phyloP scores from a whole-genome alignment of 148 eudicot species.

The Selenicereus undatus region DNA sequence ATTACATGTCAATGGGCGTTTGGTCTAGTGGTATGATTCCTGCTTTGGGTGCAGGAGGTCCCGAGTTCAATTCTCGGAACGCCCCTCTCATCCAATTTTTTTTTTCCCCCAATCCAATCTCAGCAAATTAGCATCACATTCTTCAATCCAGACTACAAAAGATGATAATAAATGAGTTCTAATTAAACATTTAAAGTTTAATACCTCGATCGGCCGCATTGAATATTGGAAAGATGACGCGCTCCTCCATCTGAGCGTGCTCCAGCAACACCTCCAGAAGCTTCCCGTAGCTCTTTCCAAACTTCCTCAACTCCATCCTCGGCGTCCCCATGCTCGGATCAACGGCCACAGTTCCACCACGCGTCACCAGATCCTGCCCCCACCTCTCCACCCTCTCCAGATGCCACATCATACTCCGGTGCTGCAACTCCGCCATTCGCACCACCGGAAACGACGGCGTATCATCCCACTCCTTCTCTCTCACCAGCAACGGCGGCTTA shows the following conservation, averaged over 20 bases:
- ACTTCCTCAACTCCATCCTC: conserved; percentile 81
- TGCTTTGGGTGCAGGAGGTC: conserved; percentile 10
- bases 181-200: neutral
- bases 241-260: conserved; percentile 96
- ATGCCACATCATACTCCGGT: conserved; percentile 75
- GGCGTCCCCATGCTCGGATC: conserved; percentile 74
- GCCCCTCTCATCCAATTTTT: neutral
- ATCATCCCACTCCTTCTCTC: conserved; percentile 18
- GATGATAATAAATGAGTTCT: neutral
- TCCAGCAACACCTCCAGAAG: conserved; percentile 74
- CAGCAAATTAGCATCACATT: neutral
- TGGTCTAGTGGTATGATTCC: conserved; percentile 15
- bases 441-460: conserved; percentile 40
- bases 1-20: neutral
- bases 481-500: conserved; percentile 35
- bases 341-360: conserved; percentile 53
- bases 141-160: neutral
- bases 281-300: conserved; percentile 59
- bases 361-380: conserved; percentile 66
- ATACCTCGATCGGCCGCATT: conserved; percentile 75
- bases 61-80: conserved; percentile 13
- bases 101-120: neutral
- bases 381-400: conserved; percentile 76
- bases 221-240: conserved; percentile 59
- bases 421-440: conserved; percentile 63